Conservation (phyloP, 352 stramenopile species). For the Chrysophaeum taylorii region DNA sequence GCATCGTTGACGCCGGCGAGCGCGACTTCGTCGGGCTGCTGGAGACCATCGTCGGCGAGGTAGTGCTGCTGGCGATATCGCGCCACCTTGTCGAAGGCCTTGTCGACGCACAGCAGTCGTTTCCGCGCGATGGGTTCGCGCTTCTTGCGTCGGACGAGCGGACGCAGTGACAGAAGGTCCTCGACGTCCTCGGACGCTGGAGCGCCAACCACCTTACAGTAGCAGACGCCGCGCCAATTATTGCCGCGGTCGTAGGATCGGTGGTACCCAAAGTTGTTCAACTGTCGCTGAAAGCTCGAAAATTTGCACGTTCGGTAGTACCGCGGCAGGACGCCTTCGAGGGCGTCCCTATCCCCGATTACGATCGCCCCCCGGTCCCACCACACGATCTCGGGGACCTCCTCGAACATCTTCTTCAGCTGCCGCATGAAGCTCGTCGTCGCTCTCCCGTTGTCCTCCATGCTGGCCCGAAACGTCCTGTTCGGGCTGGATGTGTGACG, state of each 20-base stretch:
- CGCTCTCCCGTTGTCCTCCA: background rate
- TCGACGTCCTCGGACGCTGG: background rate
- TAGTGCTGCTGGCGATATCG: too few relatives aligned
- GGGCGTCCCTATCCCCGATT: background rate
- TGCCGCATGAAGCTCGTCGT: background rate
- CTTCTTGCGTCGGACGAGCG: slow-evolving; percentile 8
- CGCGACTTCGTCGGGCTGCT: too few relatives aligned
- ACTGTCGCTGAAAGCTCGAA: background rate
- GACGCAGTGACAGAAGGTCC: background rate
- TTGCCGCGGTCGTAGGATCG: background rate
- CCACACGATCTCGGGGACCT: background rate
- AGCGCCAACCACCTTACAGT: background rate
- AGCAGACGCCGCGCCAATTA: slow-evolving; percentile 3
- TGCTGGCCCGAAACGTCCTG: too few relatives aligned
- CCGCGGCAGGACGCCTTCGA: background rate
- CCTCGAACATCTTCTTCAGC: background rate
- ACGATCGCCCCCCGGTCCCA: background rate
- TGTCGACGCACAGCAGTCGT: too few relatives aligned
- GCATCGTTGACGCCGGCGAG: too few relatives aligned
- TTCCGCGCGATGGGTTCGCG: too few relatives aligned
- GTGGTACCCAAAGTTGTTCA: slow-evolving; percentile 10
- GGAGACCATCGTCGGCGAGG: too few relatives aligned
- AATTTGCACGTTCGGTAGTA: slow-evolving; percentile 14
- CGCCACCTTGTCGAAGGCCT: too few relatives aligned
- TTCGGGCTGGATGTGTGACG: too few relatives aligned